Conservation (phyloP, 2,329 filamentous ascomycete species). For the Didymella sp. region DNA sequence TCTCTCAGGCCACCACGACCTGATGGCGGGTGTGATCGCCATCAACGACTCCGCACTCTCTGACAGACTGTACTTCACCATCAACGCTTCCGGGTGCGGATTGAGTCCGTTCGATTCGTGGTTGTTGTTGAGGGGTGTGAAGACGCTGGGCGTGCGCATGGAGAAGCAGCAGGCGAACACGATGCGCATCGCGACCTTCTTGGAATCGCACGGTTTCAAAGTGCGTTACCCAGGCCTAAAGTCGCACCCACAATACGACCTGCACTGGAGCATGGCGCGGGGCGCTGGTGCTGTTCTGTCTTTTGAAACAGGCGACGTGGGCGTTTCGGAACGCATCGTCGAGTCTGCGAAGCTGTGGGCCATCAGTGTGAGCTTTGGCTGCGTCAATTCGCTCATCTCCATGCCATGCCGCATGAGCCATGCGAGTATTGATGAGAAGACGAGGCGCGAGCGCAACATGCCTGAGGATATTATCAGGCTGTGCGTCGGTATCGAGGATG, state of each 20-base stretch:
- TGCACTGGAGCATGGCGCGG: conserved; percentile 94
- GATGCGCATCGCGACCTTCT: conserved; percentile 87
- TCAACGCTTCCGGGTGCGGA: conserved; percentile 95
- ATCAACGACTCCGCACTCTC: conserved; percentile 82
- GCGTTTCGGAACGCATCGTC: conserved; percentile 88
- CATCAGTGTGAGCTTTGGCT: conserved; percentile 97
- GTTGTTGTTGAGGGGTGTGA: conserved; percentile 92
- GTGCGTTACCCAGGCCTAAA: conserved; percentile 94
- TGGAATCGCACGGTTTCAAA: conserved; percentile 89
- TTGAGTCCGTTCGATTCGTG: conserved; percentile 95
- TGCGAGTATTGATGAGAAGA: conserved; percentile 96
- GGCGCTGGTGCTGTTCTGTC: conserved; percentile 93
- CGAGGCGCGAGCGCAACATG: conserved; percentile 72
- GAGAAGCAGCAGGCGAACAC: conserved; percentile 97
- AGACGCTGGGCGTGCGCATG: conserved; percentile 97
- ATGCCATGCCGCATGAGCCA: conserved; percentile 99
- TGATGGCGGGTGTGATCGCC: conserved; percentile 97
- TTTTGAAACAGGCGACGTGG: conserved; percentile 90
- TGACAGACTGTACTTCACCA: conserved; percentile 93
- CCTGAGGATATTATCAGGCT: conserved; percentile 96
- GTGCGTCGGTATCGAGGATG: conserved; percentile 96
- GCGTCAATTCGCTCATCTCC: conserved; percentile 97
- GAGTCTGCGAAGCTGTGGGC: conserved; percentile 91
- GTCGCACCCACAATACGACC: conserved; percentile 93
- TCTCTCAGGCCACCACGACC: conserved; percentile 94